These are phyloP conservation scores for Phytophthora hibernalis DNA, from an alignment of 352 stramenopile species.

Conservation along the genomic window DNA sequence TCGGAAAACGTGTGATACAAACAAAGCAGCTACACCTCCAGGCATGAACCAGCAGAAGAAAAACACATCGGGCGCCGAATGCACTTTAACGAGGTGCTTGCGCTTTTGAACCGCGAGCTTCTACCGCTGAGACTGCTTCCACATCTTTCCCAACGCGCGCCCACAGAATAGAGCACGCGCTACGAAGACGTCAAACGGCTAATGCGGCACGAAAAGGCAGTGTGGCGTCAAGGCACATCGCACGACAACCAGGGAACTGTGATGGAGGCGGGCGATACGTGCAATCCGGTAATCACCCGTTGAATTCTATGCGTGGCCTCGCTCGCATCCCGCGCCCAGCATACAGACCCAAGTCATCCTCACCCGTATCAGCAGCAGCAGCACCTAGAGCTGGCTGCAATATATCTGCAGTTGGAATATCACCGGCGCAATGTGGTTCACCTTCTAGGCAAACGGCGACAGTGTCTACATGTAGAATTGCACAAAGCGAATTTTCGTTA, in stretches of 20 bases:
- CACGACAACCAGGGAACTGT: constrained; percentile 17
- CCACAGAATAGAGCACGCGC: constrained; percentile 3
- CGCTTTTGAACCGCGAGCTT: constrained; percentile 13
- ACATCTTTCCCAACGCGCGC: constrained; percentile 5
- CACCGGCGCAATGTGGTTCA: neutral
- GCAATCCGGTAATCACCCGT: constrained; percentile 44
- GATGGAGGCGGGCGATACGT: constrained; percentile 47
- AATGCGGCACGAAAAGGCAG: constrained; percentile 11
- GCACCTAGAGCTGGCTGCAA: neutral
- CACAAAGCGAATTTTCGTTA: neutral
- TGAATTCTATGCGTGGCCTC: constrained; percentile 11
- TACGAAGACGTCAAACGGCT: constrained; percentile 1
- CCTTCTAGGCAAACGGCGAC: neutral
- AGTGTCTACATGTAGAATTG: neutral
- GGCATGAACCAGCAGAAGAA: constrained; percentile 11
- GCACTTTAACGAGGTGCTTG: constrained; percentile 20
- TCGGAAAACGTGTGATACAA: neutral
- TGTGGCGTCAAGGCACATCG: constrained; percentile 42
- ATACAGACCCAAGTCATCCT: constrained; percentile 4
- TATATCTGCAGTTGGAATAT: neutral
- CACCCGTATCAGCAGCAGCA: neutral
- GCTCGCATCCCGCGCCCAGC: constrained; percentile 12
- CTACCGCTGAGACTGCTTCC: neutral
- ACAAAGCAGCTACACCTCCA: neutral
- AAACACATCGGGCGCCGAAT: constrained; percentile 14